Evolutionary conservation across 108 stramenopile genomes (phyloP), one percentile per base, ranked within the genome.

Genomic region (Schizochytrium sp.): DNA sequence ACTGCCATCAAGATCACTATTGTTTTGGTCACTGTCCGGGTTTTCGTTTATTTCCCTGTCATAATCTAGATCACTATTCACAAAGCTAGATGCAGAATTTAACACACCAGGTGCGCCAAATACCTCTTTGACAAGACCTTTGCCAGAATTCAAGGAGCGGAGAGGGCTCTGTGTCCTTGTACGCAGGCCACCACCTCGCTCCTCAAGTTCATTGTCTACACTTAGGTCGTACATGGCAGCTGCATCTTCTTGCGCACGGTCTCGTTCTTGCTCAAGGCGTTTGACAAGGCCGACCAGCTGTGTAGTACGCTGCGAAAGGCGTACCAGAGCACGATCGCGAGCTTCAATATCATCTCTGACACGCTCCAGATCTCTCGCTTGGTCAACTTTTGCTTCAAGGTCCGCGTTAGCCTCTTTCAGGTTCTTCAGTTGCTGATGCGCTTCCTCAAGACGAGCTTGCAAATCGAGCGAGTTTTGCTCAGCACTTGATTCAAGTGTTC

Each of bases 141-240:
- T 69, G 8, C 64, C 28, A 28, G 42, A 10, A 15, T 44, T 15
- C 12, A 44, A 12, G 3, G 19, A 28, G 12, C 64, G 64, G 0
- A 69, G 64, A 7, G 76, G 76, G 47, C 50, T 55, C 76, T 83
- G 47, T 40, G 76, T 19, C 10, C 76, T 47, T 40, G 5, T 49
- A 13, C 76, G 76, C 8, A 83, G 47, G 0, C 76, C 76, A 53
- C 76, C 53, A 10, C 50, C 53, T 8, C 76, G 47, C 38, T 83
- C 53, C 40, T 83, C 76, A 2, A 83, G 47, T 53, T 83, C 76
- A 17, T 49, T 53, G 28, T 10, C 38, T 47, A 83, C 55, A 1
- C 76, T 17, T 40, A 55, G 38, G 28, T 83, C 50, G 76, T 83
- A 83, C 50, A 83, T 83, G 47, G 76, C 76, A 10, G 76, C 76